A percentile compares a stretch with the other conserved stretches of the same genome.
Conservation (phyloP, 306 rosid species). For the Cicer arietinum region DNA sequence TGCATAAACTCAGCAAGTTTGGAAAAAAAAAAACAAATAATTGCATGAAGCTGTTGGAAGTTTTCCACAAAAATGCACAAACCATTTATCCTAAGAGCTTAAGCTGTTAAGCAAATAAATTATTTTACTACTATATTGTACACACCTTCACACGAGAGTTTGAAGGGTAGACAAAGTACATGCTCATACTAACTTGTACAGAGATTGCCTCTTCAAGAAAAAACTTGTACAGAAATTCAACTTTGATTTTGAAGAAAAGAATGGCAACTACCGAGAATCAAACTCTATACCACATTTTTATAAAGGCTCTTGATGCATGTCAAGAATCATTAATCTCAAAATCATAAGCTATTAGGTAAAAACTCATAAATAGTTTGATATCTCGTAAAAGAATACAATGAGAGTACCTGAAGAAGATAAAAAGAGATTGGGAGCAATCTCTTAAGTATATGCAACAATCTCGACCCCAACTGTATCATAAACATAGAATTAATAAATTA, state of each 20-base stretch:
- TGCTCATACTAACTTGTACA: not conserved
- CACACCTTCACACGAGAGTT: slow-evolving; percentile 1
- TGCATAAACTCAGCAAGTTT: slow-evolving; percentile 27
- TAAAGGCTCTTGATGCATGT: slow-evolving; percentile 10
- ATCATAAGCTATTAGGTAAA: slow-evolving; percentile 8
- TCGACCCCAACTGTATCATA: slow-evolving; percentile 78
- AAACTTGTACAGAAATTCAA: slow-evolving; percentile 26
- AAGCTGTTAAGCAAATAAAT: slow-evolving; percentile 7
- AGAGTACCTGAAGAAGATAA: slow-evolving; percentile 86
- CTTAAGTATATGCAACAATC: slow-evolving; percentile 89
- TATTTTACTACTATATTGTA: not conserved
- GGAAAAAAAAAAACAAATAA: slow-evolving; percentile 22
- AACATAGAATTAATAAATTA: slow-evolving; percentile 46
- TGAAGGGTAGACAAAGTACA: slow-evolving; percentile 15
- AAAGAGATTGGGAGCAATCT: slow-evolving; percentile 96
- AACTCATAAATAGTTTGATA: slow-evolving; percentile 10
- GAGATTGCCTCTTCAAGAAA: not conserved
- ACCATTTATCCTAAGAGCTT: not conserved
- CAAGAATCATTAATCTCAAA: slow-evolving; percentile 32
- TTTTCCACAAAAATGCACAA: slow-evolving; percentile 33
- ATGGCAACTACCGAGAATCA: not conserved
- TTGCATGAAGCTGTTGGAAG: slow-evolving; percentile 23
- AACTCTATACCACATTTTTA: not conserved
- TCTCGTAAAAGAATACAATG: not conserved
- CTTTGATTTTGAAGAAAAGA: slow-evolving; percentile 22